A percentile compares a stretch with the other conserved stretches of the same genome.
These are phyloP conservation scores for Termitomyces sp. DNA, from an alignment of 768 basidiomycete species.

Conservation along the genomic window DNA sequence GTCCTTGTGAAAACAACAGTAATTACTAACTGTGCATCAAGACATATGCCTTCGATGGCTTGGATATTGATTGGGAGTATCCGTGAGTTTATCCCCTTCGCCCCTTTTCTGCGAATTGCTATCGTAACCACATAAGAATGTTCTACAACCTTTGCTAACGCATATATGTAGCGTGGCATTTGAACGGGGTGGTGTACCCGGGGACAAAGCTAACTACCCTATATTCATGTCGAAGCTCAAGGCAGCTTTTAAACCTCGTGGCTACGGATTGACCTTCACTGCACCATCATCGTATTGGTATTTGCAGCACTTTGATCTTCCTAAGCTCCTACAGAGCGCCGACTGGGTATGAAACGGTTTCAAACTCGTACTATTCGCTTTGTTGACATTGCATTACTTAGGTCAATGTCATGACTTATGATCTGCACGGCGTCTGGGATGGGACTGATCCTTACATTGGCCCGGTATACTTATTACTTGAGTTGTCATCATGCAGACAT, in stretches of 20 bases:
- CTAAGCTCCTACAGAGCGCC: background rate
- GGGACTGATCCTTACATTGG: background rate
- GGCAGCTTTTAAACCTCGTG: background rate
- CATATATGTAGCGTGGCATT: background rate
- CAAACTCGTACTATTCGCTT: background rate
- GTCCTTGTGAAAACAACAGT: background rate
- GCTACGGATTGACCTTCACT: background rate
- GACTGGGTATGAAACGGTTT: background rate
- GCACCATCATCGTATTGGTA: constrained; percentile 1
- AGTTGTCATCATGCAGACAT: background rate
- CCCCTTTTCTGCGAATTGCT: background rate
- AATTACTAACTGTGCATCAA: background rate
- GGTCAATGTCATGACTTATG: constrained; percentile 2
- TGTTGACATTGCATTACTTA: background rate
- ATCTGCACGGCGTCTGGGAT: background rate
- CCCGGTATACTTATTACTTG: background rate
- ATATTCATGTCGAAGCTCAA: background rate
- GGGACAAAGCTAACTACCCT: background rate
- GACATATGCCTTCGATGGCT: background rate
- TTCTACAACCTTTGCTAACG: background rate
- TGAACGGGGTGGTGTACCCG: background rate
- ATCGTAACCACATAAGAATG: background rate
- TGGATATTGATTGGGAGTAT: constrained; percentile 1
- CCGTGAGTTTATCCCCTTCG: background rate
- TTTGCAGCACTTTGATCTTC: background rate